phyloP scores from a whole-genome alignment of 1,284 basidiomycete species.

The Ceratobasidium sp. region DNA sequence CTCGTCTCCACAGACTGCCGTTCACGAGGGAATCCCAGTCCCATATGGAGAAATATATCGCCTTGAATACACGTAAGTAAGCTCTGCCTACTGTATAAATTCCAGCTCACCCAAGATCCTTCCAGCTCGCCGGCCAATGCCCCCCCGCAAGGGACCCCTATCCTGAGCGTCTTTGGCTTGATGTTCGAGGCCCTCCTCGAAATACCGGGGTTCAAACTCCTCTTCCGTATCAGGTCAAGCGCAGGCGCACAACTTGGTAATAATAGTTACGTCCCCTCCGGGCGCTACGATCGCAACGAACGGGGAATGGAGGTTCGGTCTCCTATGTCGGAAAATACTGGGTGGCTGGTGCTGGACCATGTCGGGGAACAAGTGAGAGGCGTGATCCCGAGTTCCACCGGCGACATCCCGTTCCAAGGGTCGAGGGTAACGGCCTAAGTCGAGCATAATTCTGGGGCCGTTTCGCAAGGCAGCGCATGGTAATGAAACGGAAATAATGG shows the following conservation, averaged over 20 bases:
- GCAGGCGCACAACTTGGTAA: neutral
- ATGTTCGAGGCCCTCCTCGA: neutral
- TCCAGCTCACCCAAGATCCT: neutral
- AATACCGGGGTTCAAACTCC: neutral
- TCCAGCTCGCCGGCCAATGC: neutral
- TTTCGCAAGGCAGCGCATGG: no score
- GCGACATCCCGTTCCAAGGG: neutral
- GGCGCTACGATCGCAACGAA: conserved; percentile 3
- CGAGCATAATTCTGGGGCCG: neutral
- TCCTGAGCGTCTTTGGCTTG: neutral
- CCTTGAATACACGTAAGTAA: conserved; percentile 16
- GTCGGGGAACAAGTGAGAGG: neutral
- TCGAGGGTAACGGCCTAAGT: neutral
- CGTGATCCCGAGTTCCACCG: neutral
- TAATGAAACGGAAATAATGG: no score
- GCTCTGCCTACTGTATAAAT: neutral
- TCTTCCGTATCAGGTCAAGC: neutral
- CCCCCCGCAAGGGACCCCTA: neutral
- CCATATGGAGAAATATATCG: neutral
- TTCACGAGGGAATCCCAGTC: neutral
- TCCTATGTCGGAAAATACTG: neutral
- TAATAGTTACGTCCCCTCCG: conserved; percentile 7
- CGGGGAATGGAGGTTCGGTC: neutral
- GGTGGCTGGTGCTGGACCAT: conserved; percentile 11
- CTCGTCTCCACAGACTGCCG: neutral